phyloP scores from a whole-genome alignment of 129 eudicot species.

The Oenanthe sinensis region DNA sequence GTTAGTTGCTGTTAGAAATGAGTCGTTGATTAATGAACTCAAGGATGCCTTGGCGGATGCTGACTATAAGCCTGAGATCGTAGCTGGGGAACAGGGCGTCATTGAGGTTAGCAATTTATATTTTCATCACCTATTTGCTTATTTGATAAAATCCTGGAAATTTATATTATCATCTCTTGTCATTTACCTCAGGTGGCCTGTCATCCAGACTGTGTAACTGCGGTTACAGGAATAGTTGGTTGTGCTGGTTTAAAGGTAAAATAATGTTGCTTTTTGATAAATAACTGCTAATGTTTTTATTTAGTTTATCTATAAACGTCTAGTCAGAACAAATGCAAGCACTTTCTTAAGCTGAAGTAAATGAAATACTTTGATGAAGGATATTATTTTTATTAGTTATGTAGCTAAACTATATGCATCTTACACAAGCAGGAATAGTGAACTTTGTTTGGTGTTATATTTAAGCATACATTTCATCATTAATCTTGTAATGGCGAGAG shows the following conservation, averaged over 20 bases:
- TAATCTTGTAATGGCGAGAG: background rate
- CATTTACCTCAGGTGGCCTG: conserved; percentile 69
- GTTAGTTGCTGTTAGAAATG: conserved; percentile 73
- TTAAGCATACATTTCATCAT: background rate
- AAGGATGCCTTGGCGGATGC: conserved; percentile 83
- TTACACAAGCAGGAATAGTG: background rate
- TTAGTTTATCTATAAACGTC: background rate
- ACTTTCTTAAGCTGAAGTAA: background rate
- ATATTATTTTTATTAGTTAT: background rate
- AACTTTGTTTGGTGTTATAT: background rate
- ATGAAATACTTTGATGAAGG: background rate
- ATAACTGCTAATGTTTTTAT: background rate
- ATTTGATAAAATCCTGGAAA: background rate
- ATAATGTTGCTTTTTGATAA: too few species aligned
- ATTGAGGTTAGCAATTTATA: conserved; percentile 50
- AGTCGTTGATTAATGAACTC: conserved; percentile 65
- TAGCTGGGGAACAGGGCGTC: conserved; percentile 91
- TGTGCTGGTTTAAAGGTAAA: conserved; percentile 97
- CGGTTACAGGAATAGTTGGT: conserved; percentile 98
- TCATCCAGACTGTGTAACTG: conserved; percentile 90
- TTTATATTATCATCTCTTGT: background rate
- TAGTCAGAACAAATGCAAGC: background rate
- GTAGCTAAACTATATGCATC: too few species aligned
- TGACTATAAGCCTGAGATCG: conserved; percentile 83
- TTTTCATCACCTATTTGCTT: background rate